Evolutionary conservation across 2,329 filamentous ascomycete genomes (phyloP), one percentile per base, ranked within the genome.

Genomic region (Colletotrichum liriopes): DNA sequence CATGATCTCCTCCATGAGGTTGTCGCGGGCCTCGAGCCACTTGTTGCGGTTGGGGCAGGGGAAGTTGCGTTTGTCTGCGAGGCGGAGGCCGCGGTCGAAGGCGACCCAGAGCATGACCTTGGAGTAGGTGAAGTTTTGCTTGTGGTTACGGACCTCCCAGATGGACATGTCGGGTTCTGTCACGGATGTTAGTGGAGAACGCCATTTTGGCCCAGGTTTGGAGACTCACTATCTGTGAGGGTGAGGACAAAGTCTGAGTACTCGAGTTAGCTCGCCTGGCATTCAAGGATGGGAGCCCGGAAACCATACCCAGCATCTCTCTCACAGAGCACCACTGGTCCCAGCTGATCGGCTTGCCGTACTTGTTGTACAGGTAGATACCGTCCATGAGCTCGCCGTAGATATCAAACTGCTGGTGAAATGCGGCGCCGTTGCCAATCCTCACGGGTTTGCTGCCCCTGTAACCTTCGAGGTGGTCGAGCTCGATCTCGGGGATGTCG

Each of bases 91-190:
- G 6, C 93, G 90, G 79, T 95, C 93, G 74, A 95, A 90, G 23
- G 93, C 92, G 4, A 95, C 93, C 93, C 93, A 95, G 29, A 95
- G 86, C 91, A 95, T 93, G 74, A 95, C 87, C 78, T 95, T 94
- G n/a, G 91, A 93, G 81, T 95, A 95, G 18, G 92, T 90, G 75
- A 94, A 95, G 77, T 94, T 90, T 80, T 94, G 93, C 78, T 93
- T 93, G 77, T 91, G 84, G 75, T 93, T 93, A 52, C 93, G 89
- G 7, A 94, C 93, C 79, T 95, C 93, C 93, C 93, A 95, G 76
- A 95, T 95, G 3, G 92, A 94, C 92, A 94, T 94, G 78, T 95
- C 93, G 16, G 90, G 90, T 54, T 91, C 86, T 88, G 9, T 4
- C 41, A 58, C 9, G 9, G n/a, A 11, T 41, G 59, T 79, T 69